These are phyloP conservation scores for Lotmaria passim DNA, from an alignment of 208 protist genomes.

Conservation along the genomic window DNA sequence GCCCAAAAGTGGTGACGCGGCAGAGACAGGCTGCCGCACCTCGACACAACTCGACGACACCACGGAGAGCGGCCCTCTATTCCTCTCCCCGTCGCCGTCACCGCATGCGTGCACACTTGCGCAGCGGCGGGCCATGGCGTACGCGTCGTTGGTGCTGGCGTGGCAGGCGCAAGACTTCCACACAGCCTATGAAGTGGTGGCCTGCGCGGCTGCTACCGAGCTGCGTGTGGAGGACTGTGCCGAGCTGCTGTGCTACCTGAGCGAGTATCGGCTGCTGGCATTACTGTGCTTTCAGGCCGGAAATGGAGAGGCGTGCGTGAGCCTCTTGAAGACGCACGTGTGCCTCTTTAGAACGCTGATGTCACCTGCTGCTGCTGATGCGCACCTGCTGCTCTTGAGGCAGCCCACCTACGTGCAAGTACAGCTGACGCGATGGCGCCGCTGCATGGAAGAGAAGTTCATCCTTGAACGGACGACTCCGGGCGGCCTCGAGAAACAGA, in stretches of 20 bases:
- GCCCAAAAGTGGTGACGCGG: too few relatives aligned
- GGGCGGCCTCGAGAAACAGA: too few relatives aligned
- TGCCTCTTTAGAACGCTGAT: constrained; percentile 22
- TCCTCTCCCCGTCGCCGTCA: neutral
- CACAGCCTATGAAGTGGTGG: constrained; percentile 52
- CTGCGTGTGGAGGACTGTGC: constrained; percentile 67
- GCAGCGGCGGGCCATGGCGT: constrained; percentile 57
- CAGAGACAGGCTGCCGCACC: neutral
- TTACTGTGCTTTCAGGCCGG: constrained; percentile 61
- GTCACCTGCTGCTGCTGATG: neutral
- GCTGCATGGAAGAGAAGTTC: constrained; percentile 15
- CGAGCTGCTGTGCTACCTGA: constrained; percentile 54
- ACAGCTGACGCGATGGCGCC: constrained; percentile 15
- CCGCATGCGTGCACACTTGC: neutral
- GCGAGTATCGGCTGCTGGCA: constrained; percentile 76
- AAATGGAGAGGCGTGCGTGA: constrained; percentile 27
- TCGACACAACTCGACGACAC: neutral
- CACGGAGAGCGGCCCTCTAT: neutral
- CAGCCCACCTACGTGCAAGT: neutral
- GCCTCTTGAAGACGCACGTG: constrained; percentile 36
- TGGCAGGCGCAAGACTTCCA: constrained; percentile 72
- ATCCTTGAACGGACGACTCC: too few relatives aligned
- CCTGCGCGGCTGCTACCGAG: constrained; percentile 8
- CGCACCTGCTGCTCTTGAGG: neutral
- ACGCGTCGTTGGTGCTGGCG: constrained; percentile 70